Percentiles rank a stretch among this genome's conserved stretches.
Evolutionary conservation across 306 rosid genomes (phyloP).

Genomic region (Corylus heterophylla): DNA sequence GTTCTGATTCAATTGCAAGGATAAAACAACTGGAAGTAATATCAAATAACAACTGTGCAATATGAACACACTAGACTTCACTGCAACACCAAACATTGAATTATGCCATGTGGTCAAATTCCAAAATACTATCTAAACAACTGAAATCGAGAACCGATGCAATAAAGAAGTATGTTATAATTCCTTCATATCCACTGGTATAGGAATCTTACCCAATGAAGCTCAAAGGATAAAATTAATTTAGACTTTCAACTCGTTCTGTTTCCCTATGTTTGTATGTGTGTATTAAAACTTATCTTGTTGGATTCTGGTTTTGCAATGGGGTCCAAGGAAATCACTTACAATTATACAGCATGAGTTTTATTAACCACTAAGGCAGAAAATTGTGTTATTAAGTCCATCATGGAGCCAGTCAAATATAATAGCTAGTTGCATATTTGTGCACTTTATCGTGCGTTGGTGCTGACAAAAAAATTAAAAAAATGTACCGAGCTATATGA

Average conservation of each 20-base stretch:
- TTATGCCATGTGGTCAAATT: not conserved
- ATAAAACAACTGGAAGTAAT: not conserved
- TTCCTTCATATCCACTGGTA: not conserved
- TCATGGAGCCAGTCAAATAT: too few relatives aligned
- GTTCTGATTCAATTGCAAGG: not conserved
- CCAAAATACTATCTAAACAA: not conserved
- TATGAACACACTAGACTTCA: not conserved
- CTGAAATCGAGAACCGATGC: not conserved
- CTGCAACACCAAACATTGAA: not conserved
- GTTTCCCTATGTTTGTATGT: too few relatives aligned
- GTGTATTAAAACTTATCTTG: too few relatives aligned
- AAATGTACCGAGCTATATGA: too few relatives aligned
- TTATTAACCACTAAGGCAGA: too few relatives aligned
- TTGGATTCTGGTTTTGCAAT: too few relatives aligned
- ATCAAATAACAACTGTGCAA: slow-evolving; percentile 6
- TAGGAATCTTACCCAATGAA: not conserved
- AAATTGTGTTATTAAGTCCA: too few relatives aligned
- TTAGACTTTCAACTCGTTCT: not conserved
- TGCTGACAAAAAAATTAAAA: too few relatives aligned
- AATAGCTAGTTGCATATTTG: too few relatives aligned
- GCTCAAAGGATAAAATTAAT: not conserved
- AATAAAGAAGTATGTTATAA: not conserved
- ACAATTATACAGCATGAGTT: too few relatives aligned
- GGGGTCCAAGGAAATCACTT: too few relatives aligned
- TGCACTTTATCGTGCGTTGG: too few relatives aligned